Conservation (phyloP, 1,284 basidiomycete species). For the Mycosarcoma mackinlayi region DNA sequence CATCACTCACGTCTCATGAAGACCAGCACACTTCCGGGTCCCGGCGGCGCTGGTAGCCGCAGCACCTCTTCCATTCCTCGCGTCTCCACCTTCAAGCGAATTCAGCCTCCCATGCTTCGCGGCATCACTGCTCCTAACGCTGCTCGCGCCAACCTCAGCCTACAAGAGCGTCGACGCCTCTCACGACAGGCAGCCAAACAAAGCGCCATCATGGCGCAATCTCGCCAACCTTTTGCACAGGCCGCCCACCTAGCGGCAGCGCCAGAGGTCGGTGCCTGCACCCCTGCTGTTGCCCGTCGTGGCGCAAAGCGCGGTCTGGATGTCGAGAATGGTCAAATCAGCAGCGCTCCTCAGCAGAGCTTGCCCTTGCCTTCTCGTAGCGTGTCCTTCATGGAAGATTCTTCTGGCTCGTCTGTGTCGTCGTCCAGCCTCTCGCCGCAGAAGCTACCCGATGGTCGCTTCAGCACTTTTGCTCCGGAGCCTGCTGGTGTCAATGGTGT, state of each 20-base stretch:
- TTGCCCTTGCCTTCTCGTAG: slow-evolving; percentile 24
- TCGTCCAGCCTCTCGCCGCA: slow-evolving; percentile 34
- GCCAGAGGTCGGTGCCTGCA: not conserved
- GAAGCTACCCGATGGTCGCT: slow-evolving; percentile 35
- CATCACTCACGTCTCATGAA: slow-evolving; percentile 52
- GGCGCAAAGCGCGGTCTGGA: slow-evolving; percentile 42
- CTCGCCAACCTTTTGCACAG: slow-evolving; percentile 15
- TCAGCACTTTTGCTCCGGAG: slow-evolving; percentile 17
- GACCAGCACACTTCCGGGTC: slow-evolving; percentile 19
- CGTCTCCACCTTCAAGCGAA: slow-evolving; percentile 39
- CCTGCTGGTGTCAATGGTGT: not conserved
- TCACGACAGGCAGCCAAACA: slow-evolving; percentile 48
- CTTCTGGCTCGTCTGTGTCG: slow-evolving; percentile 40
- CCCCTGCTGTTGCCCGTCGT: slow-evolving; percentile 22
- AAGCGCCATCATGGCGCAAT: slow-evolving; percentile 1
- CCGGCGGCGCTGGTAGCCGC: slow-evolving; percentile 16
- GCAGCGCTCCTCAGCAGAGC: slow-evolving; percentile 17
- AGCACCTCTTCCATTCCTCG: slow-evolving; percentile 40
- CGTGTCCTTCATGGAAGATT: slow-evolving; percentile 41
- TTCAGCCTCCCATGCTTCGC: slow-evolving; percentile 24
- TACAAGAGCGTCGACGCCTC: slow-evolving; percentile 60
- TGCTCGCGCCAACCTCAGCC: slow-evolving; percentile 37
- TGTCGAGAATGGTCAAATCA: slow-evolving; percentile 25
- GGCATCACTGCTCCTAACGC: slow-evolving; percentile 26
- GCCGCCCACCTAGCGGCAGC: slow-evolving; percentile 1